These are phyloP conservation scores for Moricandia moricandioides DNA, from an alignment of 345 rosid genomes.

Conservation along the genomic window DNA sequence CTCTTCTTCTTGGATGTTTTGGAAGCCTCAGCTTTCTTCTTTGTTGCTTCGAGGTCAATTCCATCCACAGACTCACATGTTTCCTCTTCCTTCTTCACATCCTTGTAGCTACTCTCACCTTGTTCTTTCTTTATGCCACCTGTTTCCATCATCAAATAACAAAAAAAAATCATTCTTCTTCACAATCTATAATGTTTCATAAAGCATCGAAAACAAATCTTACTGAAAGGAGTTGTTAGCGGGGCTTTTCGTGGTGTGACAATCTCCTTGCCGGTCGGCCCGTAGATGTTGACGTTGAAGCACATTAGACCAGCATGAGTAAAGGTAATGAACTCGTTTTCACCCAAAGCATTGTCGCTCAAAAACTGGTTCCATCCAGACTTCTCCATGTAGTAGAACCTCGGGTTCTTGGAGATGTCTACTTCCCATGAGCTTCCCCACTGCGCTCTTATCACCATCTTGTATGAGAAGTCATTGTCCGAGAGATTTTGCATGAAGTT, in stretches of 20 bases:
- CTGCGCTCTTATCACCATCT: conserved; percentile 23
- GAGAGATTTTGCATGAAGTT: not conserved
- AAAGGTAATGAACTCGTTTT: conserved; percentile 24
- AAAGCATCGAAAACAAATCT: not conserved
- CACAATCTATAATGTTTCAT: not conserved
- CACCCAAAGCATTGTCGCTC: conserved; percentile 29
- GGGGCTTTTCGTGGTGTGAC: not conserved
- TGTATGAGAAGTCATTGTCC: conserved; percentile 8
- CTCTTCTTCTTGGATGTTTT: conserved; percentile 2
- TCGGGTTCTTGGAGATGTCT: conserved; percentile 4
- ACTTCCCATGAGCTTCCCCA: conserved; percentile 28
- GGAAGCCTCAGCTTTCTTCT: not conserved
- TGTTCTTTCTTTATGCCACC: conserved; percentile 15
- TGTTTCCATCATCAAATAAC: conserved; percentile 15
- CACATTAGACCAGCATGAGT: conserved; percentile 21
- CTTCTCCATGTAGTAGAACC: conserved; percentile 27
- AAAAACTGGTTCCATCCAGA: conserved; percentile 33
- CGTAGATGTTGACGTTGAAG: conserved; percentile 20
- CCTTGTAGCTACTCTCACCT: not conserved
- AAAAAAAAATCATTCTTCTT: not conserved
- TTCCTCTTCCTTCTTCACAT: conserved; percentile 26
- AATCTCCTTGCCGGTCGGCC: conserved; percentile 3
- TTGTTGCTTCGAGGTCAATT: not conserved
- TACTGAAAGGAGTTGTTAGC: not conserved
- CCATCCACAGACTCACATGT: not conserved